phyloP scores from a whole-genome alignment of 441 rosid genomes.

The Erodium texanum region DNA sequence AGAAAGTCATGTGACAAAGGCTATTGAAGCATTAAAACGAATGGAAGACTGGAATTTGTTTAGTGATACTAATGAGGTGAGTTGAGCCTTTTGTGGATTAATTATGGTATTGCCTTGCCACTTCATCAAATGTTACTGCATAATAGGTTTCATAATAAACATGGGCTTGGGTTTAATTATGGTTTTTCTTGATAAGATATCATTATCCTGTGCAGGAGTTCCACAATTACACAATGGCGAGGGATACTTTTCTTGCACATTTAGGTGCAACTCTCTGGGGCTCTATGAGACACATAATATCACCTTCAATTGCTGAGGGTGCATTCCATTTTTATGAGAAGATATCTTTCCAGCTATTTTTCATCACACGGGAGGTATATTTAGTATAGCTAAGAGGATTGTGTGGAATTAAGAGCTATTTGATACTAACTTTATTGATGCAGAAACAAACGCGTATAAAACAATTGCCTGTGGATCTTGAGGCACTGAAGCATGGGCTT shows the following conservation, averaged over 20 bases:
- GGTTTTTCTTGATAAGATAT: background rate
- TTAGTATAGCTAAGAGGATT: conserved; percentile 13
- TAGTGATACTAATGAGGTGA: conserved; percentile 70
- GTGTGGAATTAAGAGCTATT: conserved; percentile 19
- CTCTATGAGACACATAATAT: conserved; percentile 79
- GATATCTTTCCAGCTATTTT: conserved; percentile 85
- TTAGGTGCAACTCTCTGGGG: conserved; percentile 96
- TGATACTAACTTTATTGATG: conserved; percentile 23
- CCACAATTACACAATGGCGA: conserved; percentile 91
- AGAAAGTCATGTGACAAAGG: conserved; percentile 73
- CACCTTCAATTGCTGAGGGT: conserved; percentile 96
- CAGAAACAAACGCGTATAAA: conserved; percentile 63
- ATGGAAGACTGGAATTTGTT: conserved; percentile 99
- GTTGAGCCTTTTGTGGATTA: conserved; percentile 16
- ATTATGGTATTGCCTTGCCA: conserved; percentile 16
- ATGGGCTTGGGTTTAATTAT: conserved; percentile 1
- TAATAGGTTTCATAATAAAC: conserved; percentile 4
- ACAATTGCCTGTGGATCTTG: conserved; percentile 79
- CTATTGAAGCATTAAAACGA: conserved; percentile 68
- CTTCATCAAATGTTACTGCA: conserved; percentile 7
- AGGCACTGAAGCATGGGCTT: conserved; percentile 71
- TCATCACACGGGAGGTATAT: conserved; percentile 90
- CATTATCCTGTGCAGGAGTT: conserved; percentile 51
- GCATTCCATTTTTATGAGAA: conserved; percentile 94
- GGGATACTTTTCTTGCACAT: conserved; percentile 93